Evolutionary conservation across 73 alveolate genomes (phyloP), one percentile per base, ranked within the genome.

Genomic region (Symbiodinium natans): DNA sequence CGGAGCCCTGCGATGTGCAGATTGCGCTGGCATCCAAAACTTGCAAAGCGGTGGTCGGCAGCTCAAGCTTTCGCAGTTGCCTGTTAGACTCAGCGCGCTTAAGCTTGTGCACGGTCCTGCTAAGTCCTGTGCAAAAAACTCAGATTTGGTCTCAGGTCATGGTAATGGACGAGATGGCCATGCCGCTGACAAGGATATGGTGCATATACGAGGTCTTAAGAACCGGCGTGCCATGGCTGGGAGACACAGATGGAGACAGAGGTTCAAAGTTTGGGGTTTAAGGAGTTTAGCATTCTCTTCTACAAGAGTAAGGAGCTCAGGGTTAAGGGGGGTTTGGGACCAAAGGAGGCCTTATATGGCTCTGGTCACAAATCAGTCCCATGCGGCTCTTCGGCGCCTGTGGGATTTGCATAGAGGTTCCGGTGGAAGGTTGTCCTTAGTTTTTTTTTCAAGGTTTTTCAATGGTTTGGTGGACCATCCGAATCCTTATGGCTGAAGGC

Each of bases 131-230:
- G n/a, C n/a, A n/a, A n/a, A n/a, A n/a, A n/a, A n/a, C n/a, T n/a
- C n/a, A n/a, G n/a, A n/a, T n/a, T 31, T 56, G 33, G 33, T 39
- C 38, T 42, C 48, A 92, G 98, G 98, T 92, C 48, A 92, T 92
- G 98, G 92, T 92, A 42, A 46, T 92, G 98, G 98, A 92, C 43
- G 98, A 92, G 84, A 34, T 34, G 43, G 98, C 92, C 74, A 92
- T 92, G 98, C 98, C 98, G 13, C 41, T 92, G 83, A 92, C 98
- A 2, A 39, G 98, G 48, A 92, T 92, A 25, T 92, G 98, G 98
- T 92, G 98, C 80, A 74, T 92, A 83, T 92, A 92, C 36, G 98
- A 92, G 42, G 98, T 92, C 41, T 89, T 90, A 17, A 23, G 97
- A 13, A 90, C 97, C 75, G 25, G 97, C 31, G 85, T 13, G 68